A percentile compares a stretch with the other conserved stretches of the same genome.
phyloP scores from a whole-genome alignment of 2,329 filamentous ascomycete species.

The Xylariaceae sp. region DNA sequence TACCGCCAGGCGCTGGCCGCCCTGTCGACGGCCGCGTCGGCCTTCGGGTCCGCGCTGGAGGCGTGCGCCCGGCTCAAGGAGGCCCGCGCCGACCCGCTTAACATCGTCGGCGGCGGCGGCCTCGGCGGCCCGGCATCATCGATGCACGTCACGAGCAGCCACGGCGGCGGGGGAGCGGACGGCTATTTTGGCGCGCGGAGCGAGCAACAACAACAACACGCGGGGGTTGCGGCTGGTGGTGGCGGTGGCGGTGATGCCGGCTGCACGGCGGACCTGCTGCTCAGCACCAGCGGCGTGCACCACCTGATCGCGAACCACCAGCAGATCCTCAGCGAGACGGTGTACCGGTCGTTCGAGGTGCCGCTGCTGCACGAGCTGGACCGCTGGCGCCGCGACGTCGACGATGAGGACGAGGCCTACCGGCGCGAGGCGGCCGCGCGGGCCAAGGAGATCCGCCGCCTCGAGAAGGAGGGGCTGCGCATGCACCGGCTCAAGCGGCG shows the following conservation, averaged over 20 bases:
- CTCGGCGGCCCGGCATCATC: constrained; percentile 5
- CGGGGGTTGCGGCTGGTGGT: no score
- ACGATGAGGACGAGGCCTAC: constrained; percentile 58
- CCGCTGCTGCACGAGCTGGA: constrained; percentile 63
- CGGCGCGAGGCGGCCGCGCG: constrained; percentile 46
- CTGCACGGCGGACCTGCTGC: constrained; percentile 56
- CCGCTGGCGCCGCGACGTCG: constrained; percentile 54
- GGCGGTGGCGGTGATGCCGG: no score
- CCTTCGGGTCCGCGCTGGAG: constrained; percentile 58
- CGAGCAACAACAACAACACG: constrained; percentile 41
- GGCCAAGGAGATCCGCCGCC: constrained; percentile 51
- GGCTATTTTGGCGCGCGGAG: no score
- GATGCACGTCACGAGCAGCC: background rate
- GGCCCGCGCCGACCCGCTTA: constrained; percentile 51
- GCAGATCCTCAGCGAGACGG: constrained; percentile 61
- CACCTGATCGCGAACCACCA: constrained; percentile 63
- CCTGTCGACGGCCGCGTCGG: constrained; percentile 53
- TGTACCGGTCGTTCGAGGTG: constrained; percentile 61
- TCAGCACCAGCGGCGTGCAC: constrained; percentile 57
- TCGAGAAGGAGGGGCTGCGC: constrained; percentile 59
- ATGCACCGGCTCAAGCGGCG: constrained; percentile 52
- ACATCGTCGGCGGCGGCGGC: constrained; percentile 20
- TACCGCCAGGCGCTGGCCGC: constrained; percentile 56
- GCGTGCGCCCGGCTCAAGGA: constrained; percentile 62
- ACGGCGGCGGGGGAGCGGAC: constrained; percentile 15